A percentile compares a stretch with the other conserved stretches of the same genome.
Conservation (phyloP, 805 yeast genomes). For the Kodamaea fukazawae region DNA sequence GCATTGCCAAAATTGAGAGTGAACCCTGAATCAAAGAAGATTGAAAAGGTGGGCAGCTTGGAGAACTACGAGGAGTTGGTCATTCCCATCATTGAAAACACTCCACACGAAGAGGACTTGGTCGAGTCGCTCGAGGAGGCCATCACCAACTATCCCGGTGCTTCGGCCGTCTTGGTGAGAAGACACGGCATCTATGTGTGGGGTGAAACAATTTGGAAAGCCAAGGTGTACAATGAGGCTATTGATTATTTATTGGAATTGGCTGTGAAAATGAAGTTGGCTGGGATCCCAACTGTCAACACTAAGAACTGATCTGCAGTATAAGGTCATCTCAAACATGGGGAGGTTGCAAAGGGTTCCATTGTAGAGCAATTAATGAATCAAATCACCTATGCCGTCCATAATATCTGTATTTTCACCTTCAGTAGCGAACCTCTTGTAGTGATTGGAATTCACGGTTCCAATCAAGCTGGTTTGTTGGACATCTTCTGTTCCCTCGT, state of each 20-base stretch:
- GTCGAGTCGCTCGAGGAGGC: constrained; percentile 63
- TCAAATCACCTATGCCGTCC: too few species aligned
- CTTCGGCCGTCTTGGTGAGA: constrained; percentile 86
- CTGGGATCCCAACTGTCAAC: constrained; percentile 53
- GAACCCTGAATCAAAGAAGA: constrained; percentile 31
- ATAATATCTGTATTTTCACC: too few species aligned
- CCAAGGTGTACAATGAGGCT: constrained; percentile 90
- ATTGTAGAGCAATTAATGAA: too few species aligned
- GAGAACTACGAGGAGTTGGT: constrained; percentile 70
- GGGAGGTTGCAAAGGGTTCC: too few species aligned
- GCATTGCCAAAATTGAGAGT: constrained; percentile 64
- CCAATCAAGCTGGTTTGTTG: too few species aligned
- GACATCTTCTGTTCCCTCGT: too few species aligned
- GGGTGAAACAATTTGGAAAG: constrained; percentile 92
- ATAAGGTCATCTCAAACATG: too few species aligned
- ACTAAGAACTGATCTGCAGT: too few species aligned
- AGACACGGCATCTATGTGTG: constrained; percentile 96
- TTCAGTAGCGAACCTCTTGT: too few species aligned
- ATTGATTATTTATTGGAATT: constrained; percentile 83
- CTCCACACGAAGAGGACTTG: constrained; percentile 84
- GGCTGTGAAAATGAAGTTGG: constrained; percentile 76
- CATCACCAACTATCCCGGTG: constrained; percentile 64
- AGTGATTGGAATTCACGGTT: too few species aligned
- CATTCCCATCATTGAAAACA: constrained; percentile 89
- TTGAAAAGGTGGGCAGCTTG: constrained; percentile 64